Percentiles rank a stretch among this genome's conserved stretches.
These are phyloP conservation scores for Aspergillus fructus DNA, from an alignment of 2,329 filamentous ascomycete species.

Conservation along the genomic window DNA sequence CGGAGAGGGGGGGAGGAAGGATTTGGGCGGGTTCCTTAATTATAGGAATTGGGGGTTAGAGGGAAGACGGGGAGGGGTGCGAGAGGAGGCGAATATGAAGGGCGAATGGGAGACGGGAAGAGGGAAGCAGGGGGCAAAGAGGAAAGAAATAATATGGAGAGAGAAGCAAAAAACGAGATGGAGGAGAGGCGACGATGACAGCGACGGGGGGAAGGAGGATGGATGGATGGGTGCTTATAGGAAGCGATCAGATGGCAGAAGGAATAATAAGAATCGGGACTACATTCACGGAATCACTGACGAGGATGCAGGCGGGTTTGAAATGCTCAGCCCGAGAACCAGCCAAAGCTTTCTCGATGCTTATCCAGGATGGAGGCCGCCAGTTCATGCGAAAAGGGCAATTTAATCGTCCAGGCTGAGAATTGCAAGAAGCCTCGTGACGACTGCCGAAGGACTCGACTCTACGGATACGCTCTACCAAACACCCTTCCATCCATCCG, in stretches of 20 bases:
- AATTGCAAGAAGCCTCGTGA: not conserved
- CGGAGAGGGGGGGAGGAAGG: not conserved
- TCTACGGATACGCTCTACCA: not conserved
- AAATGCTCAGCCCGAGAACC: not conserved
- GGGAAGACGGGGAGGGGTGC: not conserved
- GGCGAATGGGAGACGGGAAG: not conserved
- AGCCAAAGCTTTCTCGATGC: slow-evolving; percentile 5
- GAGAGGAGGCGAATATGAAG: not conserved
- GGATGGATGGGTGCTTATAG: not conserved
- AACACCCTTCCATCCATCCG: not conserved
- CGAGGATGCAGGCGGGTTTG: slow-evolving; percentile 12
- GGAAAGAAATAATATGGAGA: not conserved
- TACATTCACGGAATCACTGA: slow-evolving; percentile 9
- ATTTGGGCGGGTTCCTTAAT: not conserved
- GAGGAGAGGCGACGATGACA: not conserved
- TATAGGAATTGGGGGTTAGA: not conserved
- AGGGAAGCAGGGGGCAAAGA: not conserved
- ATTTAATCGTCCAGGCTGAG: not conserved
- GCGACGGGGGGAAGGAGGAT: not conserved
- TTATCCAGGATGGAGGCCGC: not conserved
- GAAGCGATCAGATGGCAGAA: slow-evolving; percentile 2
- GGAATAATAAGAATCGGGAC: slow-evolving; percentile 13
- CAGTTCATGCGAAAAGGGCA: not conserved
- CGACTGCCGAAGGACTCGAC: not conserved
- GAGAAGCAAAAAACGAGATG: not conserved